Conservation (phyloP, 306 rosid species). For the Chamaecrista fasciculata region DNA sequence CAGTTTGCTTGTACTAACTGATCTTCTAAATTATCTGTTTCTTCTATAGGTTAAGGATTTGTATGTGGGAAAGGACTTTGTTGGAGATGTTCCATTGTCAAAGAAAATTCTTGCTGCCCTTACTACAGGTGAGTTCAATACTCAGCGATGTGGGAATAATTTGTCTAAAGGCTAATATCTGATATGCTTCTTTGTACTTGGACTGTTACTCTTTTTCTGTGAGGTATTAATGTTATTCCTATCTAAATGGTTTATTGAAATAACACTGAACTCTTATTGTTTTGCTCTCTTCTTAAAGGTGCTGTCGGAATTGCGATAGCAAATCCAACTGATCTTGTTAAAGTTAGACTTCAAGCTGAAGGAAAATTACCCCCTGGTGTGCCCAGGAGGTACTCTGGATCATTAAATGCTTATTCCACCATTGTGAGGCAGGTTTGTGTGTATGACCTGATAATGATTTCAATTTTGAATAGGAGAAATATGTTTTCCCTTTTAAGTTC, state of each 20-base stretch:
- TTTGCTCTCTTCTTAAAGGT: conserved; percentile 44
- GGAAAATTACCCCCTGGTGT: conserved; percentile 88
- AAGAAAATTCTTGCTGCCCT: conserved; percentile 92
- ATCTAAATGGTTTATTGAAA: conserved; percentile 7
- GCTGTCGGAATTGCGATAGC: conserved; percentile 80
- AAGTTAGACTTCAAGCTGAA: conserved; percentile 95
- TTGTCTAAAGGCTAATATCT: background rate
- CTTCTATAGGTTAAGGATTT: conserved; percentile 69
- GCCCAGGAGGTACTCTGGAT: conserved; percentile 89
- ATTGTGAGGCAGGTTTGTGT: conserved; percentile 71
- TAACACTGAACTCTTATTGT: background rate
- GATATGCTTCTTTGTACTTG: conserved; percentile 18
- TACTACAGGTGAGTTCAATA: conserved; percentile 70
- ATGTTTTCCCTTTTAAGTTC: background rate
- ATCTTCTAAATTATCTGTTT: conserved; percentile 24
- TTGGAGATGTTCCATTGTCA: conserved; percentile 85
- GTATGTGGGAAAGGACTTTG: conserved; percentile 78
- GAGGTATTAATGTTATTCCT: conserved; percentile 19
- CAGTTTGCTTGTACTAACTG: conserved; percentile 24
- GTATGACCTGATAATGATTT: conserved; percentile 6
- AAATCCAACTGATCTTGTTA: conserved; percentile 96
- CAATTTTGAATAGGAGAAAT: conserved; percentile 11
- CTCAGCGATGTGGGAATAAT: conserved; percentile 1
- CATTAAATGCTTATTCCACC: conserved; percentile 92
- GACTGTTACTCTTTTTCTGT: conserved; percentile 4